Base-by-base conservation (phyloP, 1,139 yeast genomes). In the Taiozyma sp. region DNA sequence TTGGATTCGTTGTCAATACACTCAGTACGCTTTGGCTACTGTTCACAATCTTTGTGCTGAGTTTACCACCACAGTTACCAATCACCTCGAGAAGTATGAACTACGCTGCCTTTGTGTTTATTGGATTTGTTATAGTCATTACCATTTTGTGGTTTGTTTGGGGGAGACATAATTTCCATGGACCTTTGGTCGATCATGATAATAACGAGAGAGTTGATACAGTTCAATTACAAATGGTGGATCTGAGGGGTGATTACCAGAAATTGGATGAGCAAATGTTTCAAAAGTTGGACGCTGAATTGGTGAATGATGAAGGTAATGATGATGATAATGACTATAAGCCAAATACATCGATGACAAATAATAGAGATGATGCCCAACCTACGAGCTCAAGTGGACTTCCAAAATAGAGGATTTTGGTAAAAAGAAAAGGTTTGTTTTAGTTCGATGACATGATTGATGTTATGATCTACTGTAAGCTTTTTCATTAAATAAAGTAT, bases 11-110 rank as follows among this genome's bases (percentile, higher is more conserved):
- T 19, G 72, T 88, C 51, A 85, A 86, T 59, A 65, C 76, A 1
- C 63, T 82, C 2, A 79, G 90, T 34, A 74, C 85, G 13, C 60
- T 76, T 46, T 86, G 93, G 83, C 74, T 84, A 4, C 50, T 77
- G 28, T 67, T 85, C 45, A 82, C 88, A 50, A 73, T 82, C 52
- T 69, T 85, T 44, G 73, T 85, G 2, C 74, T 88, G 46, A 85
- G 93, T 57, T 70, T 86, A 64, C 96, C 96, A 2, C 85, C 91
- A 0, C 81, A 81, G 42, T 73, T 85, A 50, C 87, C 86, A 49
- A 77, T 88, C 16, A 77, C 80, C 5, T 75, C 79, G 61, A 64
- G 65, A 21, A 74, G 81, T 9, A 85, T 88, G 91, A 88, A 88
- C 66, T 88, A 86, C 63, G 88, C 95, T 0, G 67, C 82, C 22